These are phyloP conservation scores for Teunomyces tritomae DNA, from an alignment of 805 yeast species.

Conservation along the genomic window DNA sequence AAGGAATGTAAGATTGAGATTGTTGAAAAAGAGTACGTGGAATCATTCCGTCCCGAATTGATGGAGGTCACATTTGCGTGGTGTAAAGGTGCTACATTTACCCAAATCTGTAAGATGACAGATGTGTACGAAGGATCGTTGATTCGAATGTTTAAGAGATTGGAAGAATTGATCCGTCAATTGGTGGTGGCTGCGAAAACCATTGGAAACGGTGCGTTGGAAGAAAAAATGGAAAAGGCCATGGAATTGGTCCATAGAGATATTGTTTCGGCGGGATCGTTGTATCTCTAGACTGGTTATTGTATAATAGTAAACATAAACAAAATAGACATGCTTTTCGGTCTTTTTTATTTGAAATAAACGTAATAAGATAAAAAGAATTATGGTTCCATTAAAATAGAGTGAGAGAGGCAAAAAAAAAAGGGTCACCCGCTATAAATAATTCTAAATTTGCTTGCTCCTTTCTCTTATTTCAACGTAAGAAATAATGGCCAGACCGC, in stretches of 20 bases:
- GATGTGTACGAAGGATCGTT: slow-evolving; percentile 97
- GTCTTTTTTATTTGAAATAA: background rate
- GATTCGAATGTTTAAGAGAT: slow-evolving; percentile 89
- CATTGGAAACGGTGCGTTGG: slow-evolving; percentile 85
- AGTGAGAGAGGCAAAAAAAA: background rate
- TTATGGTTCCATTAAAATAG: no score
- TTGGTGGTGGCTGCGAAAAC: slow-evolving; percentile 89
- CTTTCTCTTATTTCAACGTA: background rate
- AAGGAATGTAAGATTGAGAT: slow-evolving; percentile 88
- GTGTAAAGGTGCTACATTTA: slow-evolving; percentile 95
- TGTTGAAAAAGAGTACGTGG: slow-evolving; percentile 89
- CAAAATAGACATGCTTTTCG: background rate
- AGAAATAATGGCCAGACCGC: slow-evolving; percentile 1
- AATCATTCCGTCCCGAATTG: slow-evolving; percentile 84
- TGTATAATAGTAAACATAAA: background rate
- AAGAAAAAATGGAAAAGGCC: slow-evolving; percentile 84
- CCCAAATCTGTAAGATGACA: slow-evolving; percentile 97
- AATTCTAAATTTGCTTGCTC: background rate
- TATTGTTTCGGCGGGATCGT: slow-evolving; percentile 93
- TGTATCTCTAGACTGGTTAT: slow-evolving; percentile 53
- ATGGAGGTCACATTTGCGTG: slow-evolving; percentile 97
- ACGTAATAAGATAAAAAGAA: no score
- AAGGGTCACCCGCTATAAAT: background rate
- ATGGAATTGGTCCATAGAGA: slow-evolving; percentile 88
- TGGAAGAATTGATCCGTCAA: slow-evolving; percentile 91